Percentiles rank a stretch among this genome's conserved stretches.
These are phyloP conservation scores for Cairneyella variabilis DNA, from an alignment of 495 filamentous ascomycete genomes.

Conservation along the genomic window DNA sequence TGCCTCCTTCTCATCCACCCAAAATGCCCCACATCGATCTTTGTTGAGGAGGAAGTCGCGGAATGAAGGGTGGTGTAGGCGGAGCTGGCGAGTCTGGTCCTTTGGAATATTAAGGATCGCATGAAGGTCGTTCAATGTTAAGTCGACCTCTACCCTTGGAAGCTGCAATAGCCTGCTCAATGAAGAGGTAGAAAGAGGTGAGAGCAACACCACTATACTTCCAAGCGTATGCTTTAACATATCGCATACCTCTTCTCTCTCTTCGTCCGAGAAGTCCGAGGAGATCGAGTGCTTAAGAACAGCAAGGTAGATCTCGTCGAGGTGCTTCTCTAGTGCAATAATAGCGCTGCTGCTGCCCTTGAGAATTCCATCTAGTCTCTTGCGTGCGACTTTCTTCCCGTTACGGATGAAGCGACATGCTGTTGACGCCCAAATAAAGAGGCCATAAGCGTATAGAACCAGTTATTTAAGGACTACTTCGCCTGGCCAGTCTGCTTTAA, in stretches of 20 bases:
- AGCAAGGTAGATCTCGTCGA: no score
- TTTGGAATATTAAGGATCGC: slow-evolving; percentile 34
- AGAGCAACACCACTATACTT: neutral
- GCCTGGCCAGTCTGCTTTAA: slow-evolving; percentile 8
- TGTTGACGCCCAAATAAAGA: neutral
- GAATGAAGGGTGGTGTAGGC: slow-evolving; percentile 44
- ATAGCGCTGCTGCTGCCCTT: neutral
- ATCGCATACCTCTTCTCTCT: no score
- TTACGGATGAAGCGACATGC: no score
- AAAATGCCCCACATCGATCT: slow-evolving; percentile 42
- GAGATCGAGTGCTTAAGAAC: no score
- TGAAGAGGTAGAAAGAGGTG: no score
- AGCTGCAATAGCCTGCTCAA: no score
- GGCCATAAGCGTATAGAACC: no score
- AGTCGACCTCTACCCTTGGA: no score
- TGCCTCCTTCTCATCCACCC: no score
- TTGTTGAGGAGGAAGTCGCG: no score
- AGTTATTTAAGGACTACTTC: slow-evolving; percentile 1
- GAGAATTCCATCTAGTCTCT: slow-evolving; percentile 2
- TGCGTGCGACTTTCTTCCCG: neutral
- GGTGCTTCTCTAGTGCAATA: slow-evolving; percentile 1
- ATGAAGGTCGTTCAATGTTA: no score
- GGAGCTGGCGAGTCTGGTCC: no score
- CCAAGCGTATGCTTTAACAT: neutral
- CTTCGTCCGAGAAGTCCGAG: neutral